A percentile compares a stretch with the other conserved stretches of the same genome.
phyloP scores from a whole-genome alignment of 2,329 filamentous ascomycete species.

The Fusarium abutilonis region DNA sequence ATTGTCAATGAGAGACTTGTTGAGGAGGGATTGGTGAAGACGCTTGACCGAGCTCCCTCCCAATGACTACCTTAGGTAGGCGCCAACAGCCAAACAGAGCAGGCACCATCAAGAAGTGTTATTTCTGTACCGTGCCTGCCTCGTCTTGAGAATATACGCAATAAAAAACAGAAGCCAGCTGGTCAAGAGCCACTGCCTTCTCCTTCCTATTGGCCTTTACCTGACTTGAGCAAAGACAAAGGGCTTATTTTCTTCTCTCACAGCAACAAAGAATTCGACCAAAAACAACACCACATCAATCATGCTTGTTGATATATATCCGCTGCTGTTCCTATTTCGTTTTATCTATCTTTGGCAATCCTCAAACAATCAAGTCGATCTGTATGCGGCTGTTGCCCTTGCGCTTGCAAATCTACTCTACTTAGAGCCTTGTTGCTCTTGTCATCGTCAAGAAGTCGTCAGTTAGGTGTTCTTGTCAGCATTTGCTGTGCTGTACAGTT shows the following conservation, averaged over 20 bases:
- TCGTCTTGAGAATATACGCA: too few species aligned
- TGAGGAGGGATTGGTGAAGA: not conserved
- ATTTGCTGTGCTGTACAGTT: slow-evolving; percentile 1
- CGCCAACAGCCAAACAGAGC: not conserved
- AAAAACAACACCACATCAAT: not conserved
- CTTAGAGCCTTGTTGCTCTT: slow-evolving; percentile 2
- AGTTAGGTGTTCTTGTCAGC: slow-evolving; percentile 4
- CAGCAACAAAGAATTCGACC: not conserved
- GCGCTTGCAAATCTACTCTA: not conserved
- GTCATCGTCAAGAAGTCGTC: slow-evolving; percentile 13
- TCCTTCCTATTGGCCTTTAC: too few species aligned
- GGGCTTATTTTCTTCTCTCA: too few species aligned
- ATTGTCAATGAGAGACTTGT: slow-evolving; percentile 4
- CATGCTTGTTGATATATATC: not conserved
- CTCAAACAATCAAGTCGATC: slow-evolving; percentile 7
- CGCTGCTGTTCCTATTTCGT: slow-evolving; percentile 6
- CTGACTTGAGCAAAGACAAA: too few species aligned
- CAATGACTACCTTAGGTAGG: not conserved
- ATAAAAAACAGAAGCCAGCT: too few species aligned
- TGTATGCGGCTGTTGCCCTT: not conserved
- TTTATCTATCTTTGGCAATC: slow-evolving; percentile 7
- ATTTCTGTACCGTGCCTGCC: too few species aligned
- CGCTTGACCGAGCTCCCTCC: not conserved
- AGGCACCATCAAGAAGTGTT: not conserved
- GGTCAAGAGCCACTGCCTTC: too few species aligned